These are phyloP conservation scores for Nothophoma quercina DNA, from an alignment of 2,329 filamentous ascomycete genomes.

Conservation along the genomic window DNA sequence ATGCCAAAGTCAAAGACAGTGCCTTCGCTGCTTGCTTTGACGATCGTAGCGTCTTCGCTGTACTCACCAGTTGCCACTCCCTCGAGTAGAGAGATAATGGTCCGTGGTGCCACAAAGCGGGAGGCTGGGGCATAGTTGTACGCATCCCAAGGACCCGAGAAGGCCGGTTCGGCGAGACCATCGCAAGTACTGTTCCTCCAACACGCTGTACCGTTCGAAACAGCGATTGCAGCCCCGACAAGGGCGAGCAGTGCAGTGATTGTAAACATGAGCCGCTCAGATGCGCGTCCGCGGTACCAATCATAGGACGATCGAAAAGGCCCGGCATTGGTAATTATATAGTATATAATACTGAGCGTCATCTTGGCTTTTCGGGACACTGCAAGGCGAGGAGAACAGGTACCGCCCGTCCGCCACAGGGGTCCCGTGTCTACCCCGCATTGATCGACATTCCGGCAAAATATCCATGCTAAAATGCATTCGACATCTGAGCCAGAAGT, in stretches of 20 bases:
- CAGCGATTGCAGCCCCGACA: not conserved
- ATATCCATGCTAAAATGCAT: too few relatives aligned
- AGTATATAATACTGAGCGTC: not conserved
- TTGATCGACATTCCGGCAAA: not conserved
- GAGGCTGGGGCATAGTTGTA: slow-evolving; percentile 6
- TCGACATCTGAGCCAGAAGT: not conserved
- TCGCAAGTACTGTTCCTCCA: slow-evolving; percentile 11
- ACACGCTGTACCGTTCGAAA: not conserved
- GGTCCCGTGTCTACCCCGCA: slow-evolving; percentile 5
- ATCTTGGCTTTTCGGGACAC: slow-evolving; percentile 8
- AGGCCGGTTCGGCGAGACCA: not conserved
- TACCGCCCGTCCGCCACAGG: not conserved
- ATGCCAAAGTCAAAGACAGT: slow-evolving; percentile 65
- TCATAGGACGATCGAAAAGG: not conserved
- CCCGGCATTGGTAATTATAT: not conserved
- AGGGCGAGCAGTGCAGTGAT: not conserved
- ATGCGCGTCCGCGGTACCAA: too few relatives aligned
- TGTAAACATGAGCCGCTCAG: not conserved
- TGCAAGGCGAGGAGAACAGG: not conserved
- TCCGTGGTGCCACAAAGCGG: not conserved
- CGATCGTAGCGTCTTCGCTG: not conserved
- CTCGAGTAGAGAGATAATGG: not conserved
- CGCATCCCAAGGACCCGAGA: slow-evolving; percentile 1
- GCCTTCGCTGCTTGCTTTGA: not conserved
- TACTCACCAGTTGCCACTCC: not conserved